Evolutionary conservation across 768 basidiomycete genomes (phyloP), one percentile per base, ranked within the genome.

Genomic region (Lyophyllum decastes): DNA sequence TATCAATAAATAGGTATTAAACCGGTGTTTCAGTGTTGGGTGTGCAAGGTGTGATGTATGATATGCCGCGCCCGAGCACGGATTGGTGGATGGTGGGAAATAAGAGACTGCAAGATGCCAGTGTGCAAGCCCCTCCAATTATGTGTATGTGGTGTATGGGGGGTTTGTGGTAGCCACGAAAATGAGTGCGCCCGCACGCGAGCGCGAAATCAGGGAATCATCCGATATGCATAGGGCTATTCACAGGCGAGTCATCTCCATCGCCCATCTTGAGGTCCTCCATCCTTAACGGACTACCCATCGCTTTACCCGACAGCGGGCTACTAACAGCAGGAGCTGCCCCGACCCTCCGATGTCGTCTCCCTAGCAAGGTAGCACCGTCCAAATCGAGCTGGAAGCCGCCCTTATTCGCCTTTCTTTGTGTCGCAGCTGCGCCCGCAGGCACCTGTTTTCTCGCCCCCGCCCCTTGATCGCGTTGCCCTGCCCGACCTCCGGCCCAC

Each of bases 331-430:
- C 54, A 19, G 64, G 58, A 11, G 52, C 62, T 25, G 59, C 66
- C 40, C 53, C 65, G 47, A 53, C 64, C 30, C 74, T 77, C 59
- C 74, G 79, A 63, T 86, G 85, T 57, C 91, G 75, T 62, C 90
- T 74, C 12, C 91, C 94, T 6, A 98, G 79, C 1, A 98, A 73
- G 2, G 96, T 98, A 22, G 97, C 93, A 57, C 82, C 86, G 64
- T 90, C 84, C 52, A 99, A 74, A 68, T 94, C 90, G 55, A 99
- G 81, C 69, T 98, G 92, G 66, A 99, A 99, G 9, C 68, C 77
- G 49, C 41, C 55, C 22, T 55, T 61, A 1, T 40, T 53, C 19
- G 50, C 49, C 17, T 61, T 64, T 53, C 60, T 59, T 35, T 59
- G 59, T 19, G 33, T 21, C 17, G 52, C 57, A 14, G 45, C 33